Evolutionary conservation across 345 rosid species (phyloP), one percentile per base, ranked within the genome.

Genomic region (Aethionema arabicum): DNA sequence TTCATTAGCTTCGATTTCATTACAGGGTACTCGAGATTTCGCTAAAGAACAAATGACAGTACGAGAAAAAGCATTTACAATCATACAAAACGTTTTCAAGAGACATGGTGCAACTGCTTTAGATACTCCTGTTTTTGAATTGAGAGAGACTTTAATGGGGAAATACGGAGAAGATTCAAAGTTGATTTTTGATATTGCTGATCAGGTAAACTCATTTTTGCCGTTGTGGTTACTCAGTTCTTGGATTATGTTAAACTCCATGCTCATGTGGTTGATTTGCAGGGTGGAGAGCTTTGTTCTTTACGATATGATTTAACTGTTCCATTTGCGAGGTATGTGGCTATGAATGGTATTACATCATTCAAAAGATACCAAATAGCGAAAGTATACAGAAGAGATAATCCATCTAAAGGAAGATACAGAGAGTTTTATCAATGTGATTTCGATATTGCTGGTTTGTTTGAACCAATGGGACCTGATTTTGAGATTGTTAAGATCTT

Each of bases 341-440:
- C 97, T 51, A 84, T 85, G 92, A 87, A 90, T 77, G 89, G 95
- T 44, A 78, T 83, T 68, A 79, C 88, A 6, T 83, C 96, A 30
- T 80, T 87, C 56, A 90, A 80, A 78, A 80, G 97, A 61, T 81
- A 87, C 78, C 96, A 90, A 68, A 84, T 93, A 69, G 96, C 91
- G 36, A 87, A 90, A 66, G 96, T 90, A 32, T 87, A 88, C 70
- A 74, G 97, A 73, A 84, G 99, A 53, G 99, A 93, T 71, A 93
- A 93, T 56, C 97, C 99, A 38, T 82, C 97, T 36, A 90, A 87
- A 73, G 97, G 96, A 48, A 79, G 99, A 75, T 93, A 77, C 64
- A 85, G 92, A n/a, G 97, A 93, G 83, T 93, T 93, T 72, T 93
- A 87, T 69, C 99, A 90, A 53, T 93, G 99, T 66, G 97, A 87